Evolutionary conservation across 805 yeast species (phyloP), one percentile per base, ranked within the genome.

Genomic region (Saccharomyces kudriavzevii): DNA sequence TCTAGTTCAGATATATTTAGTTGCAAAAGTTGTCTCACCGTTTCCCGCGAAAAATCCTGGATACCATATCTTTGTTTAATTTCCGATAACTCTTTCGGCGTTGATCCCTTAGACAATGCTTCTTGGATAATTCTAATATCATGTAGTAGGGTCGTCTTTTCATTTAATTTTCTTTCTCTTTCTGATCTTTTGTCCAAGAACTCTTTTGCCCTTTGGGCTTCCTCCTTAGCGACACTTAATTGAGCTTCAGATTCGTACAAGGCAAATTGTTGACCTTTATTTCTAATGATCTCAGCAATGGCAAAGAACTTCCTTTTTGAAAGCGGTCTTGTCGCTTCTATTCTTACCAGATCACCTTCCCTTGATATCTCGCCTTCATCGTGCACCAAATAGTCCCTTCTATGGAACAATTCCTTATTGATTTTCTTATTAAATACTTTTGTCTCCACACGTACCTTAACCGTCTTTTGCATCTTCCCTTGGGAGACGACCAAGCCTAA

Each of bases 381-480:
- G 70, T 92, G 99, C 17, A 90, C 97, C 55, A 92, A 73, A 69
- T 81, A 90, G 65, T 89, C 95, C 64, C 86, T 87, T 74, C 90
- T 81, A 64, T 80, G 83, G 63, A 87, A 74, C 60, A 88, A 77
- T 60, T 88, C 89, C 72, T 87, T 87, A 68, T 87, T 86, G 58
- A 88, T 79, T 56, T 77, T 73, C 54, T 79, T 79, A 70, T 89
- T 86, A 75, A 84, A 89, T 46, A 81, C 80, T 64, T 83, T 84
- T 48, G 83, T 83, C 67, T 87, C 85, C 30, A 92, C 91, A 56
- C 96, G 81, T 56, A 92, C 97, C 74, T 90, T 91, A 58, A 92
- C 90, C 54, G 98, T 92, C 75, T 92, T 94, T 72, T 80, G 79
- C 97, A 91, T 94, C 70, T 89, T 89, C 46, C 98, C 98, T 67